These are phyloP conservation scores for Tetragonia tetragonoides DNA, from an alignment of 148 eudicot species.

Conservation along the genomic window DNA sequence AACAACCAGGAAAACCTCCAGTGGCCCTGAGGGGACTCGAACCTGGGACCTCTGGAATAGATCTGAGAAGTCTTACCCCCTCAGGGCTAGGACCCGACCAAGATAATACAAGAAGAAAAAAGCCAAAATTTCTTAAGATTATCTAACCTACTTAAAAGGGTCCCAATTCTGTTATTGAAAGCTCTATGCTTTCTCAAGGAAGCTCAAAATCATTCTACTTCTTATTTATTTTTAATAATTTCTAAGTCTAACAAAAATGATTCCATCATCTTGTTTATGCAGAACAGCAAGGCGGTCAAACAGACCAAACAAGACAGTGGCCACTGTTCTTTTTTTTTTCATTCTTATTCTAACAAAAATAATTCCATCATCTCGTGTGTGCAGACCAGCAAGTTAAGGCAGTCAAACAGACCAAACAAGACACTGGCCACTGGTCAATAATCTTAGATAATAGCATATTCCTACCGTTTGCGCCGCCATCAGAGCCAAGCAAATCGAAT, in stretches of 20 bases:
- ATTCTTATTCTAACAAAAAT: background rate
- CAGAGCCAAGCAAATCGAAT: conserved; percentile 75
- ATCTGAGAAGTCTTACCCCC: too few relatives aligned
- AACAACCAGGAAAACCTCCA: too few relatives aligned
- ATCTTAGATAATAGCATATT: background rate
- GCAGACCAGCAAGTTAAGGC: background rate
- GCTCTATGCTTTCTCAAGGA: background rate
- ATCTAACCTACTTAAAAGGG: background rate
- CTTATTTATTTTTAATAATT: too few relatives aligned
- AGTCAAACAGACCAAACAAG: background rate
- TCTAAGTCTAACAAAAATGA: background rate
- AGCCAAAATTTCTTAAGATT: background rate
- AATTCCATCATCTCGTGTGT: background rate
- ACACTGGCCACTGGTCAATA: background rate
- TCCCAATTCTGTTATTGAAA: background rate
- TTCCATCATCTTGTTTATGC: background rate
- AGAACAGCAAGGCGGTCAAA: background rate
- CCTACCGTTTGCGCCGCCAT: conserved; percentile 60
- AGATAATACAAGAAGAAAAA: too few relatives aligned
- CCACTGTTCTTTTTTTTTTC: background rate
- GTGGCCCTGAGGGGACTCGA: too few relatives aligned
- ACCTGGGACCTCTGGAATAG: too few relatives aligned
- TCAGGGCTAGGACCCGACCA: too few relatives aligned
- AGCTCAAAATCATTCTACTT: background rate
- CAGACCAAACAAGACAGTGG: background rate